Evolutionary conservation across 352 stramenopile genomes (phyloP).

Genomic region (Thalassiosira mediterranea): DNA sequence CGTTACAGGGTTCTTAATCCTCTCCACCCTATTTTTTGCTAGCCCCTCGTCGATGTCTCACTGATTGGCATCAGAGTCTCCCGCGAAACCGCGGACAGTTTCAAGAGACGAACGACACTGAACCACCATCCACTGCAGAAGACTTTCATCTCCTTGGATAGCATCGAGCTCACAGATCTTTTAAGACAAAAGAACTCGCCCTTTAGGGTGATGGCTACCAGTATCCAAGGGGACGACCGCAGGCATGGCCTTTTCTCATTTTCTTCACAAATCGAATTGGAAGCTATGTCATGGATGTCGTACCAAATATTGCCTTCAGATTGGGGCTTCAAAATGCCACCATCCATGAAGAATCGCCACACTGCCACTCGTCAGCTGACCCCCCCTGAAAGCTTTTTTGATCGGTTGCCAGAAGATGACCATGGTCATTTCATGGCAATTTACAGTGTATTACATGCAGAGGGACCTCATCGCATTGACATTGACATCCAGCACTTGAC

Average conservation of each 20-base stretch:
- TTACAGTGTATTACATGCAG: constrained; percentile 21
- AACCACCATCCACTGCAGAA: too few relatives aligned
- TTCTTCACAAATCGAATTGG: constrained; percentile 13
- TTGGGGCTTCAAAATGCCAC: constrained; percentile 38
- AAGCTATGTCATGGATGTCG: constrained; percentile 29
- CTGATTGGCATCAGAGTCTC: constrained; percentile 32
- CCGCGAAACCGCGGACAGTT: constrained; percentile 5
- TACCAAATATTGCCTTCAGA: constrained; percentile 31
- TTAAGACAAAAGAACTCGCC: constrained; percentile 44
- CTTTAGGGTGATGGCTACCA: constrained; percentile 35
- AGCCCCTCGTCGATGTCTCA: constrained; percentile 25
- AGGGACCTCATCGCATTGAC: constrained; percentile 24
- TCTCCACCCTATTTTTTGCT: too few relatives aligned
- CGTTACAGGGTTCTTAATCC: too few relatives aligned
- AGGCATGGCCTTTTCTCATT: constrained; percentile 15
- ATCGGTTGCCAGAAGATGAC: constrained; percentile 9
- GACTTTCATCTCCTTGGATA: constrained; percentile 37
- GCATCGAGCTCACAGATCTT: constrained; percentile 67
- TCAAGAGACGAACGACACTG: too few relatives aligned
- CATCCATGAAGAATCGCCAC: constrained; percentile 11
- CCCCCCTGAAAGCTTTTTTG: constrained; percentile 12
- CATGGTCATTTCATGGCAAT: constrained; percentile 20
- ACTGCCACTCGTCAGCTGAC: constrained; percentile 17
- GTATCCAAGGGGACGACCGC: constrained; percentile 4
- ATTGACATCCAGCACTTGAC: constrained; percentile 46